Conservation (phyloP, 2,329 filamentous ascomycete species). For the Exophiala phaeomuriformis region DNA sequence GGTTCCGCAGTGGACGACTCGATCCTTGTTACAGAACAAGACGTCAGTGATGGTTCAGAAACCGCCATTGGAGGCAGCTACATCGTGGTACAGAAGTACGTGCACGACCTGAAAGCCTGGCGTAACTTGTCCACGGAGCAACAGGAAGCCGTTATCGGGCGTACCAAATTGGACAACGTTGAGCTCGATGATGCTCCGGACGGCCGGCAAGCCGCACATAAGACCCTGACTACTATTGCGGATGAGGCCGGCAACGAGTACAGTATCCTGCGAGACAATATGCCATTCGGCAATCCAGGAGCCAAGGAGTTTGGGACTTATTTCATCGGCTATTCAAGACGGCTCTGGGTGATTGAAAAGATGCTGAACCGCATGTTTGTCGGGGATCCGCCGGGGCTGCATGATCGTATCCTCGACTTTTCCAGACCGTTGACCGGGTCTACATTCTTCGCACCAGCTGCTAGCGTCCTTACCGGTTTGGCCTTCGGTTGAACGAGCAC, state of each 20-base stretch:
- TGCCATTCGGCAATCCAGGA: constrained; percentile 53
- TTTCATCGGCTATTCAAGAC: constrained; percentile 50
- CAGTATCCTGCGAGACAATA: constrained; percentile 52
- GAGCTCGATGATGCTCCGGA: constrained; percentile 48
- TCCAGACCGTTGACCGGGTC: constrained; percentile 48
- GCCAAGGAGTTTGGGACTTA: constrained; percentile 50
- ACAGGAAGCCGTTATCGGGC: constrained; percentile 52
- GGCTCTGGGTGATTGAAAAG: constrained; percentile 51
- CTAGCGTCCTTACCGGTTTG: constrained; percentile 33
- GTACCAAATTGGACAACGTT: constrained; percentile 52
- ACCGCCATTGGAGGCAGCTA: constrained; percentile 45
- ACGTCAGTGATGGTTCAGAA: constrained; percentile 32
- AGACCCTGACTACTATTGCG: constrained; percentile 49
- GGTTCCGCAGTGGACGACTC: constrained; percentile 40
- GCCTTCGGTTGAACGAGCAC: constrained; percentile 1
- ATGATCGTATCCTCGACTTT: constrained; percentile 51
- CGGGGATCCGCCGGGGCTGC: constrained; percentile 46
- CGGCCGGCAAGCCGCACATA: constrained; percentile 46
- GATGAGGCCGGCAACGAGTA: constrained; percentile 47
- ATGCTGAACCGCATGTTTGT: constrained; percentile 55
- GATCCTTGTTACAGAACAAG: constrained; percentile 40
- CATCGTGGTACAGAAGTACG: constrained; percentile 53
- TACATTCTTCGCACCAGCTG: constrained; percentile 49
- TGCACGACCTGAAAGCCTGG: constrained; percentile 48
- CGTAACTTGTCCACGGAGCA: constrained; percentile 41